These are phyloP conservation scores for Gyrodon lividus DNA, from an alignment of 768 basidiomycete genomes.

Conservation along the genomic window DNA sequence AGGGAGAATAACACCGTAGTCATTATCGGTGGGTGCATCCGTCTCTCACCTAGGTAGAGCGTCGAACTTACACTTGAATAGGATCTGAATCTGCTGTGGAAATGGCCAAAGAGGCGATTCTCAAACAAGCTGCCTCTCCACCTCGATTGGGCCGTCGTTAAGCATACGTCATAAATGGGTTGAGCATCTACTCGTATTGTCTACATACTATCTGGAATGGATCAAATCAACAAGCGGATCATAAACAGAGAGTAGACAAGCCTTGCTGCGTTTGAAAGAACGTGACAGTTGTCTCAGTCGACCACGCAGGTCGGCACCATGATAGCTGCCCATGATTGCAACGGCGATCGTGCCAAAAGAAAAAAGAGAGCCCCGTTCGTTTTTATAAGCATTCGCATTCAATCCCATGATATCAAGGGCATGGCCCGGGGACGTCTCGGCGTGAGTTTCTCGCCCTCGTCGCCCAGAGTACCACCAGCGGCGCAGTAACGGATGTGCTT, in stretches of 20 bases:
- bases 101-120: slow-evolving; percentile 75
- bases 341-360: no score
- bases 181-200: slow-evolving; percentile 26
- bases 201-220: slow-evolving; percentile 28
- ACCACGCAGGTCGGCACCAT: no score
- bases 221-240: slow-evolving; percentile 7
- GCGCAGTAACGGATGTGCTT: no score
- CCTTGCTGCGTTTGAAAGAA: no score
- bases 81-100: slow-evolving; percentile 68
- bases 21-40: slow-evolving; percentile 66
- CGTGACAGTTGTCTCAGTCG: no score
- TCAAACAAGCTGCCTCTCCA: slow-evolving; percentile 49
- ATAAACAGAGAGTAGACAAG: neutral
- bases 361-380: no score
- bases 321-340: no score
- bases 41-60: neutral
- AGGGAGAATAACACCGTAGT: slow-evolving; percentile 85
- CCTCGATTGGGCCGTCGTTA: slow-evolving; percentile 22
- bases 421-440: no score
- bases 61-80: slow-evolving; percentile 29
- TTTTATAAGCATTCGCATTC: no score
- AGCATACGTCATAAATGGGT: slow-evolving; percentile 8
- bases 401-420: no score
- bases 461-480: no score
- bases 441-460: no score